Base-by-base conservation (phyloP, 2,329 filamentous ascomycete species). In the Talaromyces sp. region DNA sequence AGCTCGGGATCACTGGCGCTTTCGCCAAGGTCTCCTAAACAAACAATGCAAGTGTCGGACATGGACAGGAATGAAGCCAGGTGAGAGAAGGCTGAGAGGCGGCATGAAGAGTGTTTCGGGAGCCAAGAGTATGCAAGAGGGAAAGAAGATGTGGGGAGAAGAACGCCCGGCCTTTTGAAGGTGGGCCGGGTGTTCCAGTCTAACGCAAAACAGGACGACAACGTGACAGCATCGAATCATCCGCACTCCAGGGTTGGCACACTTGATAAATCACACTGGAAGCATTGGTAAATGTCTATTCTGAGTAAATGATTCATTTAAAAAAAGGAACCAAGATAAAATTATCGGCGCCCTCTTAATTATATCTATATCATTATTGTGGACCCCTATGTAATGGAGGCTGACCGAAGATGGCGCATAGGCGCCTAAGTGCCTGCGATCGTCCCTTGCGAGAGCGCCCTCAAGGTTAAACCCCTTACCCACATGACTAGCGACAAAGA, bases 1-100 rank as follows among this genome's bases (percentile, higher is more conserved):
- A 71, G 68, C 68, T 67, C 69, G 68, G 74, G 74, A 68, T 78
- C 77, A 75, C 77, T 78, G 75, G 77, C 76, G 72, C 76, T 78
- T 76, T 77, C 80, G 74, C 80, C 82, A 75, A 88, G 82, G 77
- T 87, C 84, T 78, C 84, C 85, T 77, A 88, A 79, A 77, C 85
- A 88, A 71, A 88, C 85, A 75, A 88, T 88, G 75, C 85, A 88
- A 65, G 83, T 84, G 72, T 86, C 84, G 74, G 83, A 82, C 85
- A 86, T 86, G 68, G 64, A 69, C 64, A 62, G 67, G 61, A 49
- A 59, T 55, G 47, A 52, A 58, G 53, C 55, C 54, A 61, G 51
- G 54, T 55, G 52, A 52, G 40, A 54, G 40, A 49, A 43, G 53
- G 54, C 55, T 61, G 55, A 54, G 54, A 50, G 54, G 55, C 56